Percentiles rank a stretch among this genome's conserved stretches.
phyloP scores from a whole-genome alignment of 768 basidiomycete species.

The Dendrothele bispora region DNA sequence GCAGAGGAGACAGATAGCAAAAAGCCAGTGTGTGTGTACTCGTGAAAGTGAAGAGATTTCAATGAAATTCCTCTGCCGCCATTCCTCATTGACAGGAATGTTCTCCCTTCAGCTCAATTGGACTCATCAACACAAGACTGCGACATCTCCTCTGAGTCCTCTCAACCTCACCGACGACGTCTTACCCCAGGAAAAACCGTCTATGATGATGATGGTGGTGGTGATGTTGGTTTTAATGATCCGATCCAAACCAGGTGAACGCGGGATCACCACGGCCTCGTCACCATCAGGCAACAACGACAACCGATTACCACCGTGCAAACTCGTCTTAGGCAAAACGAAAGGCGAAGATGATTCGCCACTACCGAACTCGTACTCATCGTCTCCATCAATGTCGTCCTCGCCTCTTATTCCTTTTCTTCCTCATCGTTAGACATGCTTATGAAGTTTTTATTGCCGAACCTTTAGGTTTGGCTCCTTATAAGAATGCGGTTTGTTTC shows the following conservation, averaged over 20 bases:
- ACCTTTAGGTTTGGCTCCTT: no score
- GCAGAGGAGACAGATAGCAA: no score
- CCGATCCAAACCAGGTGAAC: neutral
- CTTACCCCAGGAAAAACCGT: no score
- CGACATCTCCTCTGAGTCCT: neutral
- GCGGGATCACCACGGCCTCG: slow-evolving; percentile 1
- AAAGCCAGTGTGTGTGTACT: no score
- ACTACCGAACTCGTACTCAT: neutral
- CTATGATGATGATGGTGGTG: no score
- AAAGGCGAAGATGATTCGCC: neutral
- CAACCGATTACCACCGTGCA: no score
- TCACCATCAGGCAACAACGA: no score
- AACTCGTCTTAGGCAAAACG: no score
- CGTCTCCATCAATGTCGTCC: neutral
- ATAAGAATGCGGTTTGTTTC: no score
- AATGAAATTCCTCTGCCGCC: neutral
- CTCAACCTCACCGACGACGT: no score
- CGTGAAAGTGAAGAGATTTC: neutral
- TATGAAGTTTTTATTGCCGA: slow-evolving; percentile 6
- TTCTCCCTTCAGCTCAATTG: no score
- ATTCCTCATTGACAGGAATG: neutral
- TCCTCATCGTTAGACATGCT: slow-evolving; percentile 5
- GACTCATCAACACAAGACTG: slow-evolving; percentile 1
- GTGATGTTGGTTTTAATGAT: neutral
- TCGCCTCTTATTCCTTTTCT: slow-evolving; percentile 7